phyloP scores from a whole-genome alignment of 495 filamentous ascomycete genomes.

The Podospora bellae-mahoneyi region DNA sequence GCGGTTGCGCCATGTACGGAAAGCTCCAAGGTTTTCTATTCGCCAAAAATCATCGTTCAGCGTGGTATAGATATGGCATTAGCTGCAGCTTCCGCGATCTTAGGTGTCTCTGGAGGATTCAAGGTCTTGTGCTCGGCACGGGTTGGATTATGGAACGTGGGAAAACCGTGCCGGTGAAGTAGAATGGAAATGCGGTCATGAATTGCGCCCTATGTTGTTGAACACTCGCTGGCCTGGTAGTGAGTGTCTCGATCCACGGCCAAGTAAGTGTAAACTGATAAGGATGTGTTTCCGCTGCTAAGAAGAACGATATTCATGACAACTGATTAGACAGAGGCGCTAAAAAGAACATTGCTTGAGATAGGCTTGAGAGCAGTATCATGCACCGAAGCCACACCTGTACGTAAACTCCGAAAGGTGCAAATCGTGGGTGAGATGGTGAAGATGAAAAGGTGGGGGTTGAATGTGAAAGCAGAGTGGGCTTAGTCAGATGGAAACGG shows the following conservation, averaged over 20 bases:
- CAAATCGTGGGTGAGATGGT: neutral
- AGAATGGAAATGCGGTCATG: neutral
- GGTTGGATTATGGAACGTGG: conserved; percentile 3
- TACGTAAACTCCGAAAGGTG: neutral
- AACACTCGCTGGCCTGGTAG: no score
- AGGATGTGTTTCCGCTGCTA: neutral
- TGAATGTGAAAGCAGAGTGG: neutral
- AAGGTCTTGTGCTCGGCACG: conserved; percentile 5
- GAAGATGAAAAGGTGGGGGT: neutral
- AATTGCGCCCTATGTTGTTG: neutral
- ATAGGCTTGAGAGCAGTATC: neutral
- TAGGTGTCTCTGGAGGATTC: conserved; percentile 8
- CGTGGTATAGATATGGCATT: neutral
- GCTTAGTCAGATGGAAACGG: neutral
- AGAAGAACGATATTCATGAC: neutral
- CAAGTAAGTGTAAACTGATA: neutral
- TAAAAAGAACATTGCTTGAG: neutral
- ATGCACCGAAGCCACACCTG: neutral
- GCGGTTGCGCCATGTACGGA: neutral
- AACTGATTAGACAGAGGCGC: neutral
- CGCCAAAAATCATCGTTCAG: neutral
- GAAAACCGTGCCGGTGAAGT: neutral
- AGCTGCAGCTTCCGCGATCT: conserved; percentile 12
- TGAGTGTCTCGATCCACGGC: neutral
- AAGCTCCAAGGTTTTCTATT: neutral